A percentile compares a stretch with the other conserved stretches of the same genome.
Evolutionary conservation across 176 grass and related monocot species (phyloP).

Genomic region (Triticum aestivum): DNA sequence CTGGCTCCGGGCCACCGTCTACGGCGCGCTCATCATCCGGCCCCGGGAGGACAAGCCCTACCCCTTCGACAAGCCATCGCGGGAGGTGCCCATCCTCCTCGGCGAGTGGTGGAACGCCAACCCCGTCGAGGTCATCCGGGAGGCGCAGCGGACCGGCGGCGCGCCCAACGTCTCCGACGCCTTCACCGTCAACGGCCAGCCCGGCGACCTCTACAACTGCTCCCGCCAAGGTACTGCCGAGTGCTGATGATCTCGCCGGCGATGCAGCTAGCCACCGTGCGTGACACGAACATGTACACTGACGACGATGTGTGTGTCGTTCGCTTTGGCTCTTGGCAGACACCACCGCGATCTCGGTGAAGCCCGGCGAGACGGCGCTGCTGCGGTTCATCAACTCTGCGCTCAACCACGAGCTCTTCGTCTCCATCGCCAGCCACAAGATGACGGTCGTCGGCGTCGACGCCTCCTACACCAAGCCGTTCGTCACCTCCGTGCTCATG

Average conservation of each 20-base stretch:
- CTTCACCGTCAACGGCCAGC: conserved; percentile 85
- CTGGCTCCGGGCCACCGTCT: conserved; percentile 78
- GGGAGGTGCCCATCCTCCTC: conserved; percentile 59
- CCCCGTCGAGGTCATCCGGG: conserved; percentile 64
- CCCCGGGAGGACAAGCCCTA: conserved; percentile 48
- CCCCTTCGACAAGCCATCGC: conserved; percentile 59
- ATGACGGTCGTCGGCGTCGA: conserved; percentile 70
- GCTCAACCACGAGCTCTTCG: conserved; percentile 76
- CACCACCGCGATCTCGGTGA: conserved; percentile 51
- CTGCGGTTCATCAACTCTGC: conserved; percentile 83
- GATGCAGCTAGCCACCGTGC: too few species aligned
- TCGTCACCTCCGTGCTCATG: conserved; percentile 72
- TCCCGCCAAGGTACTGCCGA: conserved; percentile 14
- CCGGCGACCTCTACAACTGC: conserved; percentile 73
- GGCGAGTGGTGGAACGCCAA: conserved; percentile 89
- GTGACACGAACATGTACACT: too few species aligned
- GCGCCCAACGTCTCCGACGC: conserved; percentile 76
- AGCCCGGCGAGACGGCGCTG: conserved; percentile 68
- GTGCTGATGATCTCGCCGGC: too few species aligned
- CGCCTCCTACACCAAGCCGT: conserved; percentile 73
- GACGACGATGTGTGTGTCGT: too few species aligned
- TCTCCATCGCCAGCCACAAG: conserved; percentile 68
- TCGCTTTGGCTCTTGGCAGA: conserved; percentile 13
- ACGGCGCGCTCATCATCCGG: conserved; percentile 70
- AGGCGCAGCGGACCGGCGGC: conserved; percentile 58